Evolutionary conservation across 306 rosid genomes (phyloP).

Genomic region (Malus sylvestris): DNA sequence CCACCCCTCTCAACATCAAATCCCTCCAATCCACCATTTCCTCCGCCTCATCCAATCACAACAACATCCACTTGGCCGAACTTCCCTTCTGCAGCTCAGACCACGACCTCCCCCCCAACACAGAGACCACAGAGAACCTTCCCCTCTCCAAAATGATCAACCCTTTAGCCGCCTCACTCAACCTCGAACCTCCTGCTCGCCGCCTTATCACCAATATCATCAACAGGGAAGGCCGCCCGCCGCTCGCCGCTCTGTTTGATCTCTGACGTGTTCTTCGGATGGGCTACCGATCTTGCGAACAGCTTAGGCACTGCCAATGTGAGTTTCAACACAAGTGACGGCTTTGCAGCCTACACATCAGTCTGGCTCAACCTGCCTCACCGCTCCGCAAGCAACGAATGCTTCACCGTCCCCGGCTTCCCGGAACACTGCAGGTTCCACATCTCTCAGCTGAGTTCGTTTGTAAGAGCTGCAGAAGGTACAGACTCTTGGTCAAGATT

Average conservation of each 20-base stretch:
- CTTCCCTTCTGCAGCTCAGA: slow-evolving; percentile 29
- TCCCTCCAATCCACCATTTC: slow-evolving; percentile 41
- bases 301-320: slow-evolving; percentile 33
- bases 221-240: slow-evolving; percentile 37
- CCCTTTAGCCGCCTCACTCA: slow-evolving; percentile 23
- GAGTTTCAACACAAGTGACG: slow-evolving; percentile 55
- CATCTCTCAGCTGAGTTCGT: slow-evolving; percentile 38
- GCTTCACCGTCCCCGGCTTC: slow-evolving; percentile 54
- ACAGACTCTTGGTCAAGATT: slow-evolving; percentile 53
- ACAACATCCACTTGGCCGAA: slow-evolving; percentile 33
- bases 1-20: slow-evolving; percentile 50
- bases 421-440: slow-evolving; percentile 45
- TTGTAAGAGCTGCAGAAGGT: slow-evolving; percentile 43
- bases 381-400: slow-evolving; percentile 26
- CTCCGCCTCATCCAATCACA: background rate
- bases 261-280: slow-evolving; percentile 49
- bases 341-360: slow-evolving; percentile 50
- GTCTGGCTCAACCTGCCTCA: slow-evolving; percentile 61
- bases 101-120: slow-evolving; percentile 43
- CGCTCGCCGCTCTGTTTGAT: slow-evolving; percentile 28
- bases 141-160: slow-evolving; percentile 10
- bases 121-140: slow-evolving; percentile 51
- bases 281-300: slow-evolving; percentile 45
- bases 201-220: slow-evolving; percentile 33
- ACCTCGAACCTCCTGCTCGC: slow-evolving; percentile 43